These are phyloP conservation scores for Gracilariopsis chorda DNA, from an alignment of 23 red algal genomes.

Conservation along the genomic window DNA sequence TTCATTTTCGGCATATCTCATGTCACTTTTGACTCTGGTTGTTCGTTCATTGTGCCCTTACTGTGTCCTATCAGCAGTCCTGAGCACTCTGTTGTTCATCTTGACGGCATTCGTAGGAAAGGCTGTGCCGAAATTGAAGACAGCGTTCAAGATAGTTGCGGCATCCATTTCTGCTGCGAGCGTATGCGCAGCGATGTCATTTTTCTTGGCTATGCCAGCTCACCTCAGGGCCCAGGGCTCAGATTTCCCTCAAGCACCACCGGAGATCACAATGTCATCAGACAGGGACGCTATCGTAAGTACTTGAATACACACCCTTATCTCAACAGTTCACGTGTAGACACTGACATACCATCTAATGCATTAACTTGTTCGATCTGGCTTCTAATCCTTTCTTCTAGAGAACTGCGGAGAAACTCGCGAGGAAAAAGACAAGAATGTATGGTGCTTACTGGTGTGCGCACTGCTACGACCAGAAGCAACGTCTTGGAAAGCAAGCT, in stretches of 20 bases:
- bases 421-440: conserved; percentile 76
- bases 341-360: background rate
- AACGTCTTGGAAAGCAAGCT: conserved; percentile 88
- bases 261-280: conserved; percentile 60
- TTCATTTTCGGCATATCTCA: conserved; percentile 65
- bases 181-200: conserved; percentile 15
- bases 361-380: background rate
- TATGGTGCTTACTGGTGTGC: conserved; percentile 98
- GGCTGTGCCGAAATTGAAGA: conserved; percentile 22
- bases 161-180: conserved; percentile 23
- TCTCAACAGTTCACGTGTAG: background rate
- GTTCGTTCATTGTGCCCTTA: conserved; percentile 87
- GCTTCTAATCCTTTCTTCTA: background rate
- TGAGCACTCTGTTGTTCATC: conserved; percentile 53
- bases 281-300: conserved; percentile 60
- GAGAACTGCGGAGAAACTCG: conserved; percentile 72
- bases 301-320: background rate
- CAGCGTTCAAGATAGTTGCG: conserved; percentile 6
- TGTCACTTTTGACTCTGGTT: conserved; percentile 75
- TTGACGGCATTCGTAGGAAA: conserved; percentile 57
- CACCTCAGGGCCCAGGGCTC: conserved; percentile 16
- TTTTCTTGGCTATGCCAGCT: conserved; percentile 19
- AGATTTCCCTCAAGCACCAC: conserved; percentile 51
- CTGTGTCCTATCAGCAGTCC: conserved; percentile 82
- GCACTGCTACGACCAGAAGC: conserved; percentile 93